A percentile compares a stretch with the other conserved stretches of the same genome.
Evolutionary conservation across 1,284 basidiomycete species (phyloP).

Genomic region (Porodaedalea pini): DNA sequence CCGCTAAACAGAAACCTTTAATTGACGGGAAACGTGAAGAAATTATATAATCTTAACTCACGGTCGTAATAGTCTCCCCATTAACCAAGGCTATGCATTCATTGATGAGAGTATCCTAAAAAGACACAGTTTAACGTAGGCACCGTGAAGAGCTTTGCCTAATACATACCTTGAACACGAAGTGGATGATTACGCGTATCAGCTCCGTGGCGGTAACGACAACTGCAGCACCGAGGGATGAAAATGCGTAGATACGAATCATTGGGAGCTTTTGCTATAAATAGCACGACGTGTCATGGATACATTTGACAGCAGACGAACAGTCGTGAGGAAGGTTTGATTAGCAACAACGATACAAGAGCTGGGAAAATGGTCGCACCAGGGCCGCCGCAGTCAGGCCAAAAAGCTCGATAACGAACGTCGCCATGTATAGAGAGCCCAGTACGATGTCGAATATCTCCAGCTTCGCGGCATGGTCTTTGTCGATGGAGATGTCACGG

Average conservation of each 20-base stretch:
- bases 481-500: conserved; percentile 47
- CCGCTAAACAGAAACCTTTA: conserved; percentile 7
- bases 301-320: background rate
- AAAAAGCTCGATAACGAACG: conserved; percentile 53
- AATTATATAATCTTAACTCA: conserved; percentile 7
- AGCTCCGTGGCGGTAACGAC: conserved; percentile 53
- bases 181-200: conserved; percentile 60
- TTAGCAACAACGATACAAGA: background rate
- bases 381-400: conserved; percentile 50
- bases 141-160: background rate
- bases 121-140: background rate
- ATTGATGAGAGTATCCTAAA: conserved; percentile 49
- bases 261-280: conserved; percentile 55
- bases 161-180: conserved; percentile 54
- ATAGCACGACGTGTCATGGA: background rate
- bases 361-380: conserved; percentile 43
- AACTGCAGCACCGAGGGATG: conserved; percentile 49
- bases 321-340: background rate
- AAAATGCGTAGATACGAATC: conserved; percentile 52
- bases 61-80: conserved; percentile 2
- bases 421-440: conserved; percentile 50
- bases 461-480: conserved; percentile 47
- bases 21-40: background rate
- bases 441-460: conserved; percentile 58
- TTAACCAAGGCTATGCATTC: conserved; percentile 26